Percentiles rank a stretch among this genome's conserved stretches.
Conservation (phyloP, 2,329 filamentous ascomycete species). For the Ceratocystiopsis sp. region DNA sequence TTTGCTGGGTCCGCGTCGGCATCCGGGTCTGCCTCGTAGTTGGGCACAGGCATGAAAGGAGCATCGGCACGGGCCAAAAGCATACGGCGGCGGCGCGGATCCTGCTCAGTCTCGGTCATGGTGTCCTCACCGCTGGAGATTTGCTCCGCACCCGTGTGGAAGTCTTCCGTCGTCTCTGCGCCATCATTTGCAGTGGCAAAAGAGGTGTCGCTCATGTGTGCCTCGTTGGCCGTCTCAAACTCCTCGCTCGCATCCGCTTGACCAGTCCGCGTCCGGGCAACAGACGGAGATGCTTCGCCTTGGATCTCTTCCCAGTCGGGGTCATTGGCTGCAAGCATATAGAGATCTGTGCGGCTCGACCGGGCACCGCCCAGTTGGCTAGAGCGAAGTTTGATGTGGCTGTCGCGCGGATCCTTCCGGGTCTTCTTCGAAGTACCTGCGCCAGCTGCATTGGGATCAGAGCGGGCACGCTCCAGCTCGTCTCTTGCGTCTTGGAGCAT, state of each 20-base stretch:
- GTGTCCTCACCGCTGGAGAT: conserved; percentile 53
- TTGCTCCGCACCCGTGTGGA: conserved; percentile 83
- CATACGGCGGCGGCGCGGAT: conserved; percentile 1
- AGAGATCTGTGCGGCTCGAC: conserved; percentile 58
- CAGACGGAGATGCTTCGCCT: conserved; percentile 34
- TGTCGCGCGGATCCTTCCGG: conserved; percentile 49
- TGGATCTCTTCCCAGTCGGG: conserved; percentile 74
- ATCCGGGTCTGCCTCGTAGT: background rate
- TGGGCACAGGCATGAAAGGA: too few species aligned
- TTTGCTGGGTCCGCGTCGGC: conserved; percentile 16
- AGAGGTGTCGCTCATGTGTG: conserved; percentile 35
- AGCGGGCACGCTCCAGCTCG: conserved; percentile 61
- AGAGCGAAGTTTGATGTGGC: conserved; percentile 53
- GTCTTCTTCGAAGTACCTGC: conserved; percentile 37
- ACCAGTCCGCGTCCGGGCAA: conserved; percentile 15
- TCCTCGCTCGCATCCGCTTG: conserved; percentile 40
- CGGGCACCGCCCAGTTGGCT: conserved; percentile 63
- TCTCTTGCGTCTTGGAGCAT: conserved; percentile 92
- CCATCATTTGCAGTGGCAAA: conserved; percentile 61
- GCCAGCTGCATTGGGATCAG: conserved; percentile 22
- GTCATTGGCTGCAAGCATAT: conserved; percentile 44
- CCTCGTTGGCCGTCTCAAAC: conserved; percentile 72
- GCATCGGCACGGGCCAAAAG: background rate
- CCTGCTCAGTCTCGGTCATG: conserved; percentile 64
- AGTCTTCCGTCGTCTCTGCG: conserved; percentile 78